Evolutionary conservation across 441 rosid species (phyloP).

Genomic region (Corymbia citriodora): DNA sequence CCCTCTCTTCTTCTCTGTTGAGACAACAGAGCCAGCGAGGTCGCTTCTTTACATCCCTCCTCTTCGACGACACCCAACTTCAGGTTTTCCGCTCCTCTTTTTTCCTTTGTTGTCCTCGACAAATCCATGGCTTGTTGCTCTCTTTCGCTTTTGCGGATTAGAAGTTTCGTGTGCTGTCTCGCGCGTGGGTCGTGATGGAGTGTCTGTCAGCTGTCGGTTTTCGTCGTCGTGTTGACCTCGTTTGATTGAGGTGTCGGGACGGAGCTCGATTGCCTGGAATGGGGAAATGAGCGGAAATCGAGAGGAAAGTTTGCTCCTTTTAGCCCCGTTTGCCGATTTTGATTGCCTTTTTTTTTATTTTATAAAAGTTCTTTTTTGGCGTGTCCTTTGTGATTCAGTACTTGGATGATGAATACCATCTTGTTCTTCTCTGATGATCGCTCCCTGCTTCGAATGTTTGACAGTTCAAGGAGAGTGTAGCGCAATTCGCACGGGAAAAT

Average conservation of each 20-base stretch:
- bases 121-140: background rate
- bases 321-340: background rate
- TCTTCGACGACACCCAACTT: constrained; percentile 84
- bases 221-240: background rate
- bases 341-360: background rate
- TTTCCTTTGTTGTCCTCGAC: background rate
- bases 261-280: background rate
- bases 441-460: background rate
- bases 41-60: constrained; percentile 58
- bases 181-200: background rate
- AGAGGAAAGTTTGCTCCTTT: background rate
- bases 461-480: constrained; percentile 89
- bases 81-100: constrained; percentile 40
- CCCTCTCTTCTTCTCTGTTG: constrained; percentile 19
- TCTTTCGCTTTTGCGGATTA: background rate
- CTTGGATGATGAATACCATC: background rate
- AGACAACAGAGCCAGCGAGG: constrained; percentile 23
- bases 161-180: background rate
- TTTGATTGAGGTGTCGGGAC: background rate
- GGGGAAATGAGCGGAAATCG: background rate
- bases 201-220: background rate
- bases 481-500: constrained; percentile 70
- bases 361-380: background rate
- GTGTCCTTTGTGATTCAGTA: background rate
- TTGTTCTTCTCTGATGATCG: background rate